Evolutionary conservation across 495 filamentous ascomycete genomes (phyloP).

Genomic region (Patellaria atrata): DNA sequence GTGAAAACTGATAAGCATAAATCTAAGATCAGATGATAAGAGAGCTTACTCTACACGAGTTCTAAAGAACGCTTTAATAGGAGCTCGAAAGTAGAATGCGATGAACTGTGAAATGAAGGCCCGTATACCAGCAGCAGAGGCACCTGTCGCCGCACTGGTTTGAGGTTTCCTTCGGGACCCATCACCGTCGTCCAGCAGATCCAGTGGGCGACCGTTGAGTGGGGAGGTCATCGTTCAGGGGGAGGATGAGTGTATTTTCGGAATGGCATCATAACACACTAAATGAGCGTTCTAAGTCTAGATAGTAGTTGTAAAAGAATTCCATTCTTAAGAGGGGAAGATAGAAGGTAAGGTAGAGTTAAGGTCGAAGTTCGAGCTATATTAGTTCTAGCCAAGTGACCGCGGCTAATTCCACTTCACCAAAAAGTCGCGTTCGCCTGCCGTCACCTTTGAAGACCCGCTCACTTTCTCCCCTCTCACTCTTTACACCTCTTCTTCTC

Average conservation of each 20-base stretch:
- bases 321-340: too few species aligned
- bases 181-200: constrained; percentile 7
- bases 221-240: constrained; percentile 5
- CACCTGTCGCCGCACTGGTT: constrained; percentile 59
- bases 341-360: neutral
- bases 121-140: constrained; percentile 65
- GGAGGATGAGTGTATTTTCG: too few species aligned
- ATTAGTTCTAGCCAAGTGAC: too few species aligned
- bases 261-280: neutral
- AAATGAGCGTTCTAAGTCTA: too few species aligned
- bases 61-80: constrained; percentile 79
- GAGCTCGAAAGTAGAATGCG: constrained; percentile 80
- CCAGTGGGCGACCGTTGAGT: neutral
- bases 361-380: neutral
- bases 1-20: constrained; percentile 15
- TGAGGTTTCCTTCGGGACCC: constrained; percentile 16
- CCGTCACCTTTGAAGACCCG: constrained; percentile 1
- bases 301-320: too few species aligned
- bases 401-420: constrained; percentile 1
- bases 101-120: constrained; percentile 65
- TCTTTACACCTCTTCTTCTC: constrained; percentile 2
- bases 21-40: neutral
- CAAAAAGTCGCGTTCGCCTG: neutral
- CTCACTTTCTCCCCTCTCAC: neutral
- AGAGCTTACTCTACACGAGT: constrained; percentile 67